Evolutionary conservation across 2,329 filamentous ascomycete genomes (phyloP), one percentile per base, ranked within the genome.

Genomic region (Aspergillus calidoustus): DNA sequence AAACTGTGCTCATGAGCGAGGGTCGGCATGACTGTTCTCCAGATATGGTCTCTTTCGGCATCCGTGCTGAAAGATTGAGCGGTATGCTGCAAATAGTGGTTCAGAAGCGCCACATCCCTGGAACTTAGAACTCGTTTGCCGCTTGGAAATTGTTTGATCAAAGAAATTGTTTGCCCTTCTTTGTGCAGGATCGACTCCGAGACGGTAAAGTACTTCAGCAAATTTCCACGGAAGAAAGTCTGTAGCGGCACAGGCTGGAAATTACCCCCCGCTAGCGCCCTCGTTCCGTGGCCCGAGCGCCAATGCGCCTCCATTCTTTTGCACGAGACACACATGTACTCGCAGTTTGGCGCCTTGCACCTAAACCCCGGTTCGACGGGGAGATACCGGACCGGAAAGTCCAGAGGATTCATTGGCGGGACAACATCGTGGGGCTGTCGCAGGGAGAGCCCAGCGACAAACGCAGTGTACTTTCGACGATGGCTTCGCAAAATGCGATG

Each of bases 241-340:
- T 74, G 71, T 7, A 74, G 31, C 19, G 30, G 54, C 6, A 64
- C 69, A 4, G 63, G n/a, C 9, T 41, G 59, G 67, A 68, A 71
- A 47, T 19, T 7, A 2, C 67, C 58, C 4, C 54, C 15, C 19
- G 34, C 54, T 8, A 50, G 44, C 7, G 38, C 44, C 4, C 61
- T 65, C 2, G 53, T 30, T 34, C 59, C 23, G 17, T 59, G 62
- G 59, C 72, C 51, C 13, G 62, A 54, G 17, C 61, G 30, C 72
- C 71, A 74, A 56, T 76, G 73, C 22, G 59, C 63, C 50, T 70
- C 70, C 73, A 75, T 76, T 5, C 73, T 67, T 62, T 76, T 76
- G 28, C 47, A 55, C 3, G 71, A 66, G 7, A 68, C 64, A 57
- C 72, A 75, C 9, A 75, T 64, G 63, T 75, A 66, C 7, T 19